Evolutionary conservation across 2,329 filamentous ascomycete genomes (phyloP), one percentile per base, ranked within the genome.

Genomic region (Phialophora chinensis): DNA sequence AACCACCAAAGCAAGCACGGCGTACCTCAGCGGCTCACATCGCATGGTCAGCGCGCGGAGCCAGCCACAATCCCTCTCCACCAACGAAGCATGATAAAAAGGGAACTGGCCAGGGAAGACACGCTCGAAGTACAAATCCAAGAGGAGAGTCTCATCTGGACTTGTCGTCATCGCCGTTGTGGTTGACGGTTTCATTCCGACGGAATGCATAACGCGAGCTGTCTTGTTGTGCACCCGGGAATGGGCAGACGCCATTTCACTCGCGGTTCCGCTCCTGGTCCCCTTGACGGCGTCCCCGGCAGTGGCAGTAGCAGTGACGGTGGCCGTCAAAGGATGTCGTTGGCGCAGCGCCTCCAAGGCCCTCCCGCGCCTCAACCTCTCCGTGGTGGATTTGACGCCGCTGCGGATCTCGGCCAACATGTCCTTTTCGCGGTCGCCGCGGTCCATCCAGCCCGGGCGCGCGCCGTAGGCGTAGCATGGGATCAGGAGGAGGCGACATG

Each of bases 361-460:
- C 14, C 35, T 14, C 14, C 35, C 35, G 4, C 35, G 35, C 14
- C 35, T 17, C 35, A 42, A 25, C 7, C 56, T 6, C n/a, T 59
- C 56, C 7, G 56, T 59, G 4, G 56, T 59, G 10, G 56, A 27
- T 20, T 59, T 59, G 33, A 59, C 56, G 3, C 56, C 56, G 56
- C 56, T 59, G 20, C 56, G 56, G 27, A 59, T 59, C 56, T 59
- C 56, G n/a, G 56, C 56, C 56, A 47, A 17, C 56, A 59, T 59
- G 14, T 59, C 56, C 17, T 47, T 44, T 27, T 59, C 56, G n/a
- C 56, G 56, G 2, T n/a, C 35, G 20, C 56, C 56, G 10, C 38
- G 29, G 56, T 59, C 56, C 56, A 47, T 59, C 56, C 56, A 59
- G 25, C 56, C 56, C 11, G 56, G 56, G 4, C 38, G 38, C 0